These are phyloP conservation scores for Geotrichum cucujoidarum DNA, from an alignment of 1,139 yeast genomes.

Conservation along the genomic window DNA sequence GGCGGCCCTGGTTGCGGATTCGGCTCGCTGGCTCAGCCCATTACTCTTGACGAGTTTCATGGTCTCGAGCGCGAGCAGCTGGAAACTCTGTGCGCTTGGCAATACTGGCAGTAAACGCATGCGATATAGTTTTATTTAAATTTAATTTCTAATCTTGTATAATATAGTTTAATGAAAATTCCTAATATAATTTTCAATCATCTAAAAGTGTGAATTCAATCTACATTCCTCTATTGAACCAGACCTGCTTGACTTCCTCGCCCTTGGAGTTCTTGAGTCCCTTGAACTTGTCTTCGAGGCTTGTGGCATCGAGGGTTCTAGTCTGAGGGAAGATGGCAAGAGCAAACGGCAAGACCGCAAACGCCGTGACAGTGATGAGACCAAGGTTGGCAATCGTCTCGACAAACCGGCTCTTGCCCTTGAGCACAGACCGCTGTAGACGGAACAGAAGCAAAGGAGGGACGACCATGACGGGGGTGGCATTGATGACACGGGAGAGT, in stretches of 20 bases:
- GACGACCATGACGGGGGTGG: constrained; percentile 94
- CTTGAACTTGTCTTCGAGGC: constrained; percentile 61
- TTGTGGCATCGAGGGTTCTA: constrained; percentile 52
- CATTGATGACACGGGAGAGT: constrained; percentile 86
- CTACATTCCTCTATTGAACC: constrained; percentile 90
- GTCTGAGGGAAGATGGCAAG: constrained; percentile 92
- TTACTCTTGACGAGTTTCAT: constrained; percentile 18
- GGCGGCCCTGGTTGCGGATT: constrained; percentile 89
- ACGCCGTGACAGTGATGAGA: constrained; percentile 75
- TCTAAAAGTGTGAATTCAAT: no score
- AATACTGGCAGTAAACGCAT: constrained; percentile 44
- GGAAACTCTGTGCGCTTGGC: constrained; percentile 46
- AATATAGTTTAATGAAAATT: background rate
- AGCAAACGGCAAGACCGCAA: constrained; percentile 88
- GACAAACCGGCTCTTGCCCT: constrained; percentile 49
- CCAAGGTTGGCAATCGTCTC: constrained; percentile 76
- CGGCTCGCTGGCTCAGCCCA: constrained; percentile 29
- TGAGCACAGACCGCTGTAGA: constrained; percentile 62
- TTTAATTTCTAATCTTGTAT: background rate
- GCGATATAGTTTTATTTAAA: background rate
- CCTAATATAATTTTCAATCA: background rate
- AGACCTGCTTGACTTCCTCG: constrained; percentile 52
- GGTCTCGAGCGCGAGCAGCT: constrained; percentile 36
- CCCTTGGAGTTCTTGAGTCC: constrained; percentile 61
- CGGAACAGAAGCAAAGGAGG: constrained; percentile 82